Evolutionary conservation across 2,329 filamentous ascomycete species (phyloP).

Genomic region (Pyrenochaeta sp.): DNA sequence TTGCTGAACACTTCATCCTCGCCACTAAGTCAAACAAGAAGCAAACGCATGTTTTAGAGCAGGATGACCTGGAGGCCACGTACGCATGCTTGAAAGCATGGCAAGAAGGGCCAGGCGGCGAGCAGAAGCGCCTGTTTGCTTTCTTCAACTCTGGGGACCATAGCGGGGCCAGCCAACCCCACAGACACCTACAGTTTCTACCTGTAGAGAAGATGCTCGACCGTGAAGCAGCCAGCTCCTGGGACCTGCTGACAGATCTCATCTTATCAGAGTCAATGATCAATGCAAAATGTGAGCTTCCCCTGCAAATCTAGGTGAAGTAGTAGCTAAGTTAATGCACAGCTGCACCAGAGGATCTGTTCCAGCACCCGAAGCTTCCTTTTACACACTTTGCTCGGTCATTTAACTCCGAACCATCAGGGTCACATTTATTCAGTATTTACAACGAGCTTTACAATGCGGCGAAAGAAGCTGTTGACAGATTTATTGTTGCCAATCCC

Average conservation of each 20-base stretch:
- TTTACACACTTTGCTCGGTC: conserved; percentile 59
- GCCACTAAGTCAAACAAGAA: conserved; percentile 69
- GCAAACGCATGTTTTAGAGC: conserved; percentile 71
- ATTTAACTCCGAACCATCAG: conserved; percentile 52
- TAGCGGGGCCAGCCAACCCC: conserved; percentile 76
- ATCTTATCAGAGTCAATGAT: conserved; percentile 32
- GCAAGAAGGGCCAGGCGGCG: conserved; percentile 34
- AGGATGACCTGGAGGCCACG: conserved; percentile 67
- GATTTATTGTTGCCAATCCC: conserved; percentile 53
- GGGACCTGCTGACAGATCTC: conserved; percentile 60
- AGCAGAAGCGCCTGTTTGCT: conserved; percentile 61
- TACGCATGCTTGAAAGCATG: conserved; percentile 70
- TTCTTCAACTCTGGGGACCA: conserved; percentile 76
- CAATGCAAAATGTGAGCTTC: conserved; percentile 7
- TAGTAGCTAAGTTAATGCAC: conserved; percentile 10
- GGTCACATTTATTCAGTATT: conserved; percentile 40
- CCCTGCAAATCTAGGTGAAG: neutral
- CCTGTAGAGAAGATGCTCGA: conserved; percentile 70
- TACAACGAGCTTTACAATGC: conserved; percentile 47
- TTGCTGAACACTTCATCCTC: conserved; percentile 76
- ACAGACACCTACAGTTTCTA: conserved; percentile 76
- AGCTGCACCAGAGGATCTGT: conserved; percentile 8
- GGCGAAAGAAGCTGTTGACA: conserved; percentile 45
- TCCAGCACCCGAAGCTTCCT: conserved; percentile 50
- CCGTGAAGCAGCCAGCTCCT: conserved; percentile 46